Conservation (phyloP, 2,329 filamentous ascomycete genomes). For the Arthroderma uncinatum region DNA sequence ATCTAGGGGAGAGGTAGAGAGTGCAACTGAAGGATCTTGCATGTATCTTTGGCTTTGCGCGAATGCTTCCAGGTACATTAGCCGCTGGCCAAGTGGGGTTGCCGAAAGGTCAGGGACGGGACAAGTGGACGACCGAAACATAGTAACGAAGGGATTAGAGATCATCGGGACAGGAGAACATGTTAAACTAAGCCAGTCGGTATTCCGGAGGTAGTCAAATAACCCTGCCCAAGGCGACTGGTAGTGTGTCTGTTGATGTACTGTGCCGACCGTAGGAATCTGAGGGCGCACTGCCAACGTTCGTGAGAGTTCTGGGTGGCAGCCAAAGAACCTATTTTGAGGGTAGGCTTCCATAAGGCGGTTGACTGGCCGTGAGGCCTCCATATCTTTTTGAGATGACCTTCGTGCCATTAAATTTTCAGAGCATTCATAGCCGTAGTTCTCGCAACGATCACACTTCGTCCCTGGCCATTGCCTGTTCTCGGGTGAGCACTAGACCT, state of each 20-base stretch:
- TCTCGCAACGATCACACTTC: constrained; percentile 18
- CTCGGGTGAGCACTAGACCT: constrained; percentile 15
- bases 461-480: constrained; percentile 16
- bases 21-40: constrained; percentile 7
- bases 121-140: constrained; percentile 16
- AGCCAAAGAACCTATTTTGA: constrained; percentile 11
- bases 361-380: constrained; percentile 7
- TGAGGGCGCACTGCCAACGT: constrained; percentile 9
- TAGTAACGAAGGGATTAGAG: constrained; percentile 14
- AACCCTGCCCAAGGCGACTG: constrained; percentile 15
- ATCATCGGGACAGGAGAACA: constrained; percentile 9
- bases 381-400: constrained; percentile 15
- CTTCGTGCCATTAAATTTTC: constrained; percentile 16
- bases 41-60: constrained; percentile 14
- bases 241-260: constrained; percentile 5
- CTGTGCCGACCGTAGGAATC: neutral
- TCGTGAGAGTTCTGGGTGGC: constrained; percentile 9
- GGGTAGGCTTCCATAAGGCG: constrained; percentile 8
- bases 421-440: constrained; percentile 17
- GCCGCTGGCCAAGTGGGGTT: constrained; percentile 15
- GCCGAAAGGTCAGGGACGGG: constrained; percentile 14
- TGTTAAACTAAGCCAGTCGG: constrained; percentile 15
- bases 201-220: constrained; percentile 15
- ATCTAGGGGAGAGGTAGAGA: constrained; percentile 9
- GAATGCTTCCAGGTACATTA: constrained; percentile 16